Conservation (phyloP, 179 eudicot genomes). For the Carnegiea gigantea region DNA sequence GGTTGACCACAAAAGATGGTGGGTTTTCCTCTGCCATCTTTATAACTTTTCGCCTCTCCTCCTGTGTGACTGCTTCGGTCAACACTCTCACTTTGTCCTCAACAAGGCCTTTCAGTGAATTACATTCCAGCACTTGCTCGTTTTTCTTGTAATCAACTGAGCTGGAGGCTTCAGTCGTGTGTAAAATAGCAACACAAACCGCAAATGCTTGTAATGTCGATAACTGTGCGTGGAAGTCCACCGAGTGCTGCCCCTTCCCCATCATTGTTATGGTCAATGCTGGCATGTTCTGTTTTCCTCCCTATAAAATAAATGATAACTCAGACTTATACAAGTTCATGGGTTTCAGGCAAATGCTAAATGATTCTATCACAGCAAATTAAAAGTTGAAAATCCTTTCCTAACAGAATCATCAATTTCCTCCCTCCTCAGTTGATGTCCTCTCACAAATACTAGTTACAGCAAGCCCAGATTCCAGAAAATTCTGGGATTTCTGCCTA, state of each 20-base stretch:
- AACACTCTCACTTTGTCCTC: slow-evolving; percentile 66
- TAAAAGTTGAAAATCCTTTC: neutral
- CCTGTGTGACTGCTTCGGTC: slow-evolving; percentile 55
- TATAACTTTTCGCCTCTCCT: slow-evolving; percentile 47
- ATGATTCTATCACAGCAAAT: neutral
- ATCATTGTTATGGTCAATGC: slow-evolving; percentile 52
- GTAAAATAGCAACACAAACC: slow-evolving; percentile 71
- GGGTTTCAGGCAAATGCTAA: neutral
- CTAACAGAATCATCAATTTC: neutral
- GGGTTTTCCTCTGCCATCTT: slow-evolving; percentile 42
- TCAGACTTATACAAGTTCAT: slow-evolving; percentile 3
- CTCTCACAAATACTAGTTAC: neutral
- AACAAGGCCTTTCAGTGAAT: slow-evolving; percentile 49
- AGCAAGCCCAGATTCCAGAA: no score
- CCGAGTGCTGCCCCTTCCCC: slow-evolving; percentile 58
- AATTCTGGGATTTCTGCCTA: no score
- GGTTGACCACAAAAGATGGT: slow-evolving; percentile 62
- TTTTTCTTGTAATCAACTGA: slow-evolving; percentile 43
- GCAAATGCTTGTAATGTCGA: slow-evolving; percentile 86
- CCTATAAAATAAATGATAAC: slow-evolving; percentile 37
- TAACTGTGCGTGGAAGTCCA: slow-evolving; percentile 80
- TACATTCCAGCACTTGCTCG: slow-evolving; percentile 43
- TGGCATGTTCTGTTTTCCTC: slow-evolving; percentile 56
- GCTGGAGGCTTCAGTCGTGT: slow-evolving; percentile 61
- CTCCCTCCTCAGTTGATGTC: neutral